Evolutionary conservation across 2,329 filamentous ascomycete species (phyloP).

Genomic region (Byssoonygena ceratinophila): DNA sequence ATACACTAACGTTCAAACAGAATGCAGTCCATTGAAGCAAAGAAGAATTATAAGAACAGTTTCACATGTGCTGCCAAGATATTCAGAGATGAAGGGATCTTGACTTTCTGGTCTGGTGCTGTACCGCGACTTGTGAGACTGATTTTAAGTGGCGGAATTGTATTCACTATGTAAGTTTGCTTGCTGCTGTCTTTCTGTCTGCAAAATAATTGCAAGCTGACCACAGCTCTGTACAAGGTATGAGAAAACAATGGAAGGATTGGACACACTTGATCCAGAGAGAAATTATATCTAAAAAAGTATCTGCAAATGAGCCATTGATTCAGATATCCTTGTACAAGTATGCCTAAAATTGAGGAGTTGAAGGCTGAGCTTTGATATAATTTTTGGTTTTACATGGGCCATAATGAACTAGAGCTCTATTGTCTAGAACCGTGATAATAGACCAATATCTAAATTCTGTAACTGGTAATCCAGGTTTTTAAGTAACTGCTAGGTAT

Average conservation of each 20-base stretch:
- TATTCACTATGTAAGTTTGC: conserved; percentile 70
- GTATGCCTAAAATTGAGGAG: background rate
- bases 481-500: no score
- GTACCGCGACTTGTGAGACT: conserved; percentile 72
- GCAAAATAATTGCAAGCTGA: background rate
- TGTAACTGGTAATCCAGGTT: no score
- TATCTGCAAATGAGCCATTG: background rate
- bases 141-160: conserved; percentile 87
- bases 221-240: conserved; percentile 42
- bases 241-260: conserved; percentile 87
- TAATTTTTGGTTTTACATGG: background rate
- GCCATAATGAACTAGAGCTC: background rate
- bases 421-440: background rate
- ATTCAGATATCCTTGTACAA: background rate
- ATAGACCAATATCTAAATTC: no score
- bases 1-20: conserved; percentile 30
- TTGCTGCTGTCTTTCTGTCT: background rate
- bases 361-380: background rate
- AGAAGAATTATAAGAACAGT: conserved; percentile 71
- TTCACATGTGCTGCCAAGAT: conserved; percentile 73
- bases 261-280: conserved; percentile 71
- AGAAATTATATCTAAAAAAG: conserved; percentile 62
- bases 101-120: conserved; percentile 91
- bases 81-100: conserved; percentile 74
- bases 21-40: conserved; percentile 93